A percentile compares a stretch with the other conserved stretches of the same genome.
These are phyloP conservation scores for Mycena floridula DNA, from an alignment of 768 basidiomycete species.

Conservation along the genomic window DNA sequence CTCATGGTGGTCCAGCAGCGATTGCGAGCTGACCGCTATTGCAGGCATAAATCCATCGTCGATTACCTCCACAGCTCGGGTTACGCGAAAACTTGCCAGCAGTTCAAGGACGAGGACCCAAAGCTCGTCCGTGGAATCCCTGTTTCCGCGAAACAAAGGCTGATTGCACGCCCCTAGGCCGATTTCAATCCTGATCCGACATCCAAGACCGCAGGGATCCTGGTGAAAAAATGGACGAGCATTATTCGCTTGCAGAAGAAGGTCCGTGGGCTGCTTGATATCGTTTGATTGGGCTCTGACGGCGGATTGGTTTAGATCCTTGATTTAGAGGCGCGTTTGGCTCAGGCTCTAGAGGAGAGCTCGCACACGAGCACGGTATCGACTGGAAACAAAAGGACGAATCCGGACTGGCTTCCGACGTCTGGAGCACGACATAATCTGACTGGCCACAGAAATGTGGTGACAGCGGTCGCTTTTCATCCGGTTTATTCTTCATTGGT, in stretches of 20 bases:
- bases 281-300: constrained; percentile 2
- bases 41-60: constrained; percentile 30
- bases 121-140: constrained; percentile 9
- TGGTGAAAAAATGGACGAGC: constrained; percentile 84
- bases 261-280: too few relatives aligned
- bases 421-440: constrained; percentile 39
- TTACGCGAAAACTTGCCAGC: constrained; percentile 25
- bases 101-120: constrained; percentile 22
- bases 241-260: constrained; percentile 81
- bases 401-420: constrained; percentile 49
- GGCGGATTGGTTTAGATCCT: constrained; percentile 48
- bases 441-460: constrained; percentile 47
- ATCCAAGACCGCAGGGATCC: constrained; percentile 35
- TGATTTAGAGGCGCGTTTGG: constrained; percentile 51
- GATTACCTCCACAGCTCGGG: constrained; percentile 27
- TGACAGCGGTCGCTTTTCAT: constrained; percentile 62
- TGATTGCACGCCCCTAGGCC: constrained; percentile 10
- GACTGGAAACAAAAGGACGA: constrained; percentile 23
- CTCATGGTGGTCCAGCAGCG: too few relatives aligned
- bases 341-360: constrained; percentile 44
- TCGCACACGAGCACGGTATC: constrained; percentile 24
- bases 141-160: constrained; percentile 1
- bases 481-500: constrained; percentile 64
- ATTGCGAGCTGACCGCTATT: not conserved
- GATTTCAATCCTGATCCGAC: constrained; percentile 22